Percentiles rank a stretch among this genome's conserved stretches.
Conservation (phyloP, 2,329 filamentous ascomycete species). For the Colletotrichum cordylinicola region DNA sequence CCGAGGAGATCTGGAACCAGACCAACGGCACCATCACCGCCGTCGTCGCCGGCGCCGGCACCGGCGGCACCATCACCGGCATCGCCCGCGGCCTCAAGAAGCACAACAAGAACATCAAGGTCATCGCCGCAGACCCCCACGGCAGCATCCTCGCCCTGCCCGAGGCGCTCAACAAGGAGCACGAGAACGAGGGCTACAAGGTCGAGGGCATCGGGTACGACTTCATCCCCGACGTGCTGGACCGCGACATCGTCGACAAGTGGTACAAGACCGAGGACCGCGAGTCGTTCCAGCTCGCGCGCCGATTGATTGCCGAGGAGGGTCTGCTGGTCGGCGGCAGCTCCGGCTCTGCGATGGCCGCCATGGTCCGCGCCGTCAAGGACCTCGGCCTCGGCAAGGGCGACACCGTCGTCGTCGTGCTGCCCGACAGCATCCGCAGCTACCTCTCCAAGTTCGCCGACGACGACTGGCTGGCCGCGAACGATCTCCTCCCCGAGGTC, state of each 20-base stretch:
- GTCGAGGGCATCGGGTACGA: constrained; percentile 99
- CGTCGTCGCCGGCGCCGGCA: constrained; percentile 90
- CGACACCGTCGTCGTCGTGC: constrained; percentile 87
- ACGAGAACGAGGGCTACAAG: constrained; percentile 88
- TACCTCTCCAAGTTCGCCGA: constrained; percentile 99
- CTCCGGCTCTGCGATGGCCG: constrained; percentile 90
- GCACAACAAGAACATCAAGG: constrained; percentile 84
- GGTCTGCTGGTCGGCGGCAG: constrained; percentile 92
- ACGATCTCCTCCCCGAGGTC: constrained; percentile 78
- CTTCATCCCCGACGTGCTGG: constrained; percentile 93
- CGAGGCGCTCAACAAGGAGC: constrained; percentile 77
- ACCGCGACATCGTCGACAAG: constrained; percentile 79
- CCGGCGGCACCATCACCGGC: constrained; percentile 93
- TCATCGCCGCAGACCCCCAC: constrained; percentile 90
- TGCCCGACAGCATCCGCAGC: constrained; percentile 95
- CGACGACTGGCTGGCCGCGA: constrained; percentile 98
- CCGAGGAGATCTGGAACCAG: constrained; percentile 95
- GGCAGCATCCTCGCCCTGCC: constrained; percentile 92
- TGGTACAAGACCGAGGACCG: constrained; percentile 99
- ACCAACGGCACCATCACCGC: constrained; percentile 82
- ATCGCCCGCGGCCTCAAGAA: constrained; percentile 85
- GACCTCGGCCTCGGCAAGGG: constrained; percentile 80
- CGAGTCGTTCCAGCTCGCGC: constrained; percentile 89
- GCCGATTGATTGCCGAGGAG: constrained; percentile 91
- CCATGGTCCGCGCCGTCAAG: constrained; percentile 76